Base-by-base conservation (phyloP, 495 filamentous ascomycete species). In the Filosporella fistucella region DNA sequence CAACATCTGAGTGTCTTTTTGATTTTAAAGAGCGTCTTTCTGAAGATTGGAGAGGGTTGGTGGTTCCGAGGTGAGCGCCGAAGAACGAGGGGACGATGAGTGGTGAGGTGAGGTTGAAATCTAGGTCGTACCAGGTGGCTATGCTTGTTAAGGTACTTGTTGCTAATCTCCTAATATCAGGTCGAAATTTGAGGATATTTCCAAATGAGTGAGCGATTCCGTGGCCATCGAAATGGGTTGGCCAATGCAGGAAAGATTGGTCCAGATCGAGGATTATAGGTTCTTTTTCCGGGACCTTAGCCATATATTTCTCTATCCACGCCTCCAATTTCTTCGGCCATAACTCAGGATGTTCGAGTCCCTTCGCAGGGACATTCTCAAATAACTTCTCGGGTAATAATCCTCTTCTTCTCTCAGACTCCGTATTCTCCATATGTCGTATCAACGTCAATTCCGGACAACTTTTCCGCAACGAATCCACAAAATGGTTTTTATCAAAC, bases 401-500 rank as follows among this genome's bases (percentile, higher is more conserved):
- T 21, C 48, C 42, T 25, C 42, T 23, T 13, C 43, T 24, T 5
- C 48, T 12, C 4, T 25, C 21, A 5, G 24, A 37, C 11, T 18
- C 17, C 9, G 51, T 43, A 11, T 22, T 10, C 6, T 53, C 44
- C 34, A 53, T 33, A 30, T 44, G 51, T 22, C 42, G 30, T 11
- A 51, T 57, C 2, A 50, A 32, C 21, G 42, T 3, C 33, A 57
- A 18, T 14, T 42, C 12, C 12, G 54, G 54, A 45, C 55, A 58
- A 5, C 36, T 43, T 7, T 42, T 9, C 12, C 45, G 30, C 24
- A 58, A 14, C 4, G 50, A 54, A 14, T 54, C 47, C 3, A 34
- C 6, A 24, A 54, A 58, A 25, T 58, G 51, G 11, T 49, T 34
- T 4, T 36, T 49, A 24, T 58, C 55, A 35, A 58, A 58, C 46